phyloP scores from a whole-genome alignment of 345 rosid species.

The Melaleuca alternifolia region DNA sequence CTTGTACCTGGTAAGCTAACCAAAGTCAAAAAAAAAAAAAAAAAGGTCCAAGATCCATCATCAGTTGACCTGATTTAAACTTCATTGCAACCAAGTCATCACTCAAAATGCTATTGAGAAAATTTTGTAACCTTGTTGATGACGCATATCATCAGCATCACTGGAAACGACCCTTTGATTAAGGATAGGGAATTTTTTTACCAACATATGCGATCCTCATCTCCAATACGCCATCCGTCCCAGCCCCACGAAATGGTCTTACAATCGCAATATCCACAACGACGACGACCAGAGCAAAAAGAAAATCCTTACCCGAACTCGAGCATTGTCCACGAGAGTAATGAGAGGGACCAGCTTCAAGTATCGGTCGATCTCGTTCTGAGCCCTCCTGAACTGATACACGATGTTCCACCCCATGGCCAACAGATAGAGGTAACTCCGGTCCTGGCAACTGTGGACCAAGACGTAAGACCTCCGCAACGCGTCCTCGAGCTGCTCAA shows the following conservation, averaged over 20 bases:
- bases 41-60: neutral
- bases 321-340: slow-evolving; percentile 91
- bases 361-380: slow-evolving; percentile 88
- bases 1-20: neutral
- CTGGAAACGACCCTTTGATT: neutral
- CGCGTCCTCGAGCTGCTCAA: slow-evolving; percentile 94
- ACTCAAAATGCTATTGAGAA: neutral
- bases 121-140: neutral
- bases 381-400: slow-evolving; percentile 91
- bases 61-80: neutral
- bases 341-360: slow-evolving; percentile 90
- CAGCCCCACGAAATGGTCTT: neutral
- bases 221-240: neutral
- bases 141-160: neutral
- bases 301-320: slow-evolving; percentile 55
- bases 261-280: neutral
- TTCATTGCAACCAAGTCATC: neutral
- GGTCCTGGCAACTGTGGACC: slow-evolving; percentile 83
- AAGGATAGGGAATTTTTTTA: neutral
- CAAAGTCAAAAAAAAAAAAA: neutral
- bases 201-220: neutral
- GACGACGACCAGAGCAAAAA: neutral
- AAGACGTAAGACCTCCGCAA: slow-evolving; percentile 72
- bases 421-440: slow-evolving; percentile 84
- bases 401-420: slow-evolving; percentile 99